phyloP scores from a whole-genome alignment of 768 basidiomycete species.

The Xerocomellus chrysenteron region DNA sequence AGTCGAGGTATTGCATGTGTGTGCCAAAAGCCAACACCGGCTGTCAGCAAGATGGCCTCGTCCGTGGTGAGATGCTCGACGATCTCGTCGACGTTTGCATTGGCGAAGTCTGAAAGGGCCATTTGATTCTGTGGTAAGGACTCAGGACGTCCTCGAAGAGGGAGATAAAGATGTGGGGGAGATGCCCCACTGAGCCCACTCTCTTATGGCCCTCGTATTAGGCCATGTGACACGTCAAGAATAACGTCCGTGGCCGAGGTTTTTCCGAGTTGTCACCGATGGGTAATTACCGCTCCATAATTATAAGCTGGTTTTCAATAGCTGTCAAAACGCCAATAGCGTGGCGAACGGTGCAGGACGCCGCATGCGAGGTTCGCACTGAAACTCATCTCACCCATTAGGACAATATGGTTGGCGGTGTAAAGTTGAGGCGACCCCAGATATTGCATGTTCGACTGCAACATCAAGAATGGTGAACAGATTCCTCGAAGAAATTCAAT shows the following conservation, averaged over 20 bases:
- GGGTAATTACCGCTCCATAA: background rate
- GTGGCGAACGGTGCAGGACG: background rate
- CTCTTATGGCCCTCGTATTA: constrained; percentile 4
- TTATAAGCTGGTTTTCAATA: background rate
- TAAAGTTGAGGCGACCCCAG: no score
- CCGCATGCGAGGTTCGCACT: background rate
- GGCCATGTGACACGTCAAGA: constrained; percentile 20
- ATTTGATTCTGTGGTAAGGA: constrained; percentile 32
- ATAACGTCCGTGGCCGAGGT: constrained; percentile 7
- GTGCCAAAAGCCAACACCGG: constrained; percentile 78
- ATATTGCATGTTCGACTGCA: background rate
- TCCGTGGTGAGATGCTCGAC: constrained; percentile 68
- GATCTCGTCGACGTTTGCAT: constrained; percentile 58
- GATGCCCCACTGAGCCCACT: background rate
- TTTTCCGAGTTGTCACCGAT: constrained; percentile 5
- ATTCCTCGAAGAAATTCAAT: no score
- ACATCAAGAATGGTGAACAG: background rate
- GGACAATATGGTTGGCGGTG: no score
- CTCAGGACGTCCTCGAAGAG: constrained; percentile 3
- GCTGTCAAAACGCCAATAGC: background rate
- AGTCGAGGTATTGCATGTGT: constrained; percentile 64
- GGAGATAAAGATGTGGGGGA: constrained; percentile 2
- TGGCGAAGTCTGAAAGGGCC: constrained; percentile 69
- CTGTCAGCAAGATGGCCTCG: constrained; percentile 70
- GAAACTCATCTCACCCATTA: background rate